Evolutionary conservation across 1,284 basidiomycete genomes (phyloP).

Genomic region (Prillingera fragicola): DNA sequence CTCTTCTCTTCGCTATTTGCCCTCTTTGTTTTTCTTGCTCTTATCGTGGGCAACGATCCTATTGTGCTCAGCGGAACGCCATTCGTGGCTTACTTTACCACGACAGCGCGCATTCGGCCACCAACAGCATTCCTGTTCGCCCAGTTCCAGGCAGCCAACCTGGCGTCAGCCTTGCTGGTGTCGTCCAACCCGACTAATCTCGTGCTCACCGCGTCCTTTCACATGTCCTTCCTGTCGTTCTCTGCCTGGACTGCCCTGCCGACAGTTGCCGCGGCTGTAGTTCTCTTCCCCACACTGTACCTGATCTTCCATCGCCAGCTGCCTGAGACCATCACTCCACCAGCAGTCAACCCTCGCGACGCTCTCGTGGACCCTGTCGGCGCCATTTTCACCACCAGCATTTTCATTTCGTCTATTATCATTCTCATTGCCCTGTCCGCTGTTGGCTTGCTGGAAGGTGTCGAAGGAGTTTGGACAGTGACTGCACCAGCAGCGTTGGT

Average conservation of each 20-base stretch:
- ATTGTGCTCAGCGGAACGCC: slow-evolving; percentile 74
- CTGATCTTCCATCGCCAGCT: slow-evolving; percentile 2
- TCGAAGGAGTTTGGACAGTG: slow-evolving; percentile 64
- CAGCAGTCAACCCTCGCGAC: slow-evolving; percentile 50
- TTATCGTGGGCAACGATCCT: slow-evolving; percentile 84
- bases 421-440: slow-evolving; percentile 58
- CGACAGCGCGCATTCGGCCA: slow-evolving; percentile 59
- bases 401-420: slow-evolving; percentile 55
- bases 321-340: slow-evolving; percentile 6
- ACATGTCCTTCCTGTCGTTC: slow-evolving; percentile 47
- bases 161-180: slow-evolving; percentile 53
- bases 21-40: slow-evolving; percentile 71
- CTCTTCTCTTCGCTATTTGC: slow-evolving; percentile 74
- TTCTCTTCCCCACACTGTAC: slow-evolving; percentile 44
- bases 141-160: slow-evolving; percentile 73
- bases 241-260: slow-evolving; percentile 48
- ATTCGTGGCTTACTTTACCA: slow-evolving; percentile 78
- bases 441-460: slow-evolving; percentile 53
- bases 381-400: slow-evolving; percentile 51
- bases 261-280: slow-evolving; percentile 37
- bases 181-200: slow-evolving; percentile 52
- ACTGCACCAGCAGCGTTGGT: slow-evolving; percentile 77
- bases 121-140: slow-evolving; percentile 63
- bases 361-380: slow-evolving; percentile 54
- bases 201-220: slow-evolving; percentile 49